Base-by-base conservation (phyloP, 345 rosid genomes). In the Linum lewisii region DNA sequence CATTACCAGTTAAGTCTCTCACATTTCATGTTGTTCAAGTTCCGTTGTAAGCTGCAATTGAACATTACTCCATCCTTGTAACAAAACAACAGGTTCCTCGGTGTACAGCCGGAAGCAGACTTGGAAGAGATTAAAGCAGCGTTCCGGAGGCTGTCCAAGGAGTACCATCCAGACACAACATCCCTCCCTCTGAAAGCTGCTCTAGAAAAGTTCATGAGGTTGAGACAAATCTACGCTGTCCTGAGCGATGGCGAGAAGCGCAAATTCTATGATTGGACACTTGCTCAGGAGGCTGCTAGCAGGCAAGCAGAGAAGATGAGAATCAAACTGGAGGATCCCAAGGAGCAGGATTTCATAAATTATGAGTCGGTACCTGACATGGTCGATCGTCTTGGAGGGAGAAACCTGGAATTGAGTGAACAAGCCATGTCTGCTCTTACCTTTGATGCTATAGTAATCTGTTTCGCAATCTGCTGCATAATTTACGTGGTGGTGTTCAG, bases 91-190 rank as follows among this genome's bases (percentile, higher is more conserved):
- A 91, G 98, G 77, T 91, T 91, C 81, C 67, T 91, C 47, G 95
- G 98, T 54, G 76, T 91, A 24, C 25, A 87, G 20, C 77, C 80
- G 4, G 78, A 65, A 54, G 88, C 96, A 21, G 96, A 91, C 66
- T 26, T 91, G 53, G 98, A 91, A 63, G 96, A 91, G 65, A 86
- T 91, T 42, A 91, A 87, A 68, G 75, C 92, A 2, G 98, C 95
- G 0, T 91, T 88, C 82, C 61, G 98, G 34, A 75, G 85, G 69
- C 63, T 91, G 55, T 85, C 98, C 1, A 91, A 91, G 64, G 98
- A 88, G 74, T 87, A 91, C 73, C 97, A 91, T 61, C 97, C 97
- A 16, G 97, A 87, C 81, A 87, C 97, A 22, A 87, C 96, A 26
- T 81, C 96, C 16, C 86, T 91, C 36, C 96, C 98, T 1, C 70